Evolutionary conservation across 23 red algal genomes (phyloP).

Genomic region (Agarophyton chilense): DNA sequence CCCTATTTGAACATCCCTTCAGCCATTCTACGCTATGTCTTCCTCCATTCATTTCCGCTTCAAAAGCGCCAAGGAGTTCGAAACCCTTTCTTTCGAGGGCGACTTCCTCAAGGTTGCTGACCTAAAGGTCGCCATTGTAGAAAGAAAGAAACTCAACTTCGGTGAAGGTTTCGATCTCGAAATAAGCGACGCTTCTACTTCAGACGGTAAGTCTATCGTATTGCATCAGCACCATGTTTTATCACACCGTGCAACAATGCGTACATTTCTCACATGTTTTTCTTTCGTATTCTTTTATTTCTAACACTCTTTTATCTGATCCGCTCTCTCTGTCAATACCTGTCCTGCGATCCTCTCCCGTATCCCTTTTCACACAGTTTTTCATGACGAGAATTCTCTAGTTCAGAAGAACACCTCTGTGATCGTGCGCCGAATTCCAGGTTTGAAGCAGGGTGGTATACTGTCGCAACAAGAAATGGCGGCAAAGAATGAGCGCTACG

Average conservation of each 20-base stretch:
- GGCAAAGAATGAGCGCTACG: conserved; percentile 96
- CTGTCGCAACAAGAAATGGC: conserved; percentile 89
- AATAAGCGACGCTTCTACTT: conserved; percentile 91
- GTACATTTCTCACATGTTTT: not conserved
- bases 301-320: conserved; percentile 19
- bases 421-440: conserved; percentile 90
- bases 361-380: conserved; percentile 10
- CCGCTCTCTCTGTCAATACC: conserved; percentile 2
- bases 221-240: not conserved
- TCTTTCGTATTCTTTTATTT: not conserved
- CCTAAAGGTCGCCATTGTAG: conserved; percentile 97
- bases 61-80: conserved; percentile 89
- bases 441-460: conserved; percentile 80
- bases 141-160: conserved; percentile 91
- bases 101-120: conserved; percentile 93
- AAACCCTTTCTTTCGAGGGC: conserved; percentile 91
- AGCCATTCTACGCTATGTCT: conserved; percentile 59
- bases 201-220: conserved; percentile 71
- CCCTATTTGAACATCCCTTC: not conserved
- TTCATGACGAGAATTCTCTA: conserved; percentile 82
- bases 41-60: conserved; percentile 94
- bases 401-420: conserved; percentile 97
- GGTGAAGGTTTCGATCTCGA: conserved; percentile 99
- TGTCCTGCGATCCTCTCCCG: conserved; percentile 4
- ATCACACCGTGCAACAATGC: not conserved